A percentile compares a stretch with the other conserved stretches of the same genome.
Evolutionary conservation across 345 rosid genomes (phyloP).

Genomic region (Arabis alpina): DNA sequence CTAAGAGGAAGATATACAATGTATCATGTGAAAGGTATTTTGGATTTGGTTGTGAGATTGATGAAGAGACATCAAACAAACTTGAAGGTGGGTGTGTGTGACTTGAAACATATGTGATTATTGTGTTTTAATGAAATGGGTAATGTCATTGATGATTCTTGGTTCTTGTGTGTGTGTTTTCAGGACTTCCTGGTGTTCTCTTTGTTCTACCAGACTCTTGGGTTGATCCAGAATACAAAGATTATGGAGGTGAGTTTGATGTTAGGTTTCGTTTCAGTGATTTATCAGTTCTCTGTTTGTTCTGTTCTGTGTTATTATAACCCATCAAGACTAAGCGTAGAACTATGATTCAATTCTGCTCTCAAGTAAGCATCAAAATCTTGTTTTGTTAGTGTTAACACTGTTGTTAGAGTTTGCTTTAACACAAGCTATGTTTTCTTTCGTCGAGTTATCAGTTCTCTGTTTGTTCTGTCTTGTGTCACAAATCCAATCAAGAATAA

Average conservation of each 20-base stretch:
- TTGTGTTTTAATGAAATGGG: background rate
- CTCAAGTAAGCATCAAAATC: background rate
- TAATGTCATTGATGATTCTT: background rate
- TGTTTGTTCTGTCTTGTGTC: no score
- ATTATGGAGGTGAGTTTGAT: conserved; percentile 73
- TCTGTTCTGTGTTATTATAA: background rate
- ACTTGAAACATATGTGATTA: background rate
- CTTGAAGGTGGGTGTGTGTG: conserved; percentile 60
- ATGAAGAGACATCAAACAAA: conserved; percentile 87
- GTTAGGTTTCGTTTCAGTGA: background rate
- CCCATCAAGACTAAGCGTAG: background rate
- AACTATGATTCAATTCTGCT: background rate
- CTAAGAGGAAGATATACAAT: conserved; percentile 85
- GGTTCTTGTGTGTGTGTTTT: conserved; percentile 6
- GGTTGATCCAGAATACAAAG: conserved; percentile 76
- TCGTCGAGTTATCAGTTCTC: no score
- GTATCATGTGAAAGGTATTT: conserved; percentile 91
- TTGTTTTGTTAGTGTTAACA: background rate
- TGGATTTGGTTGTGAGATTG: conserved; percentile 90
- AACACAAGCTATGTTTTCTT: no score
- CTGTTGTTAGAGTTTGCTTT: background rate
- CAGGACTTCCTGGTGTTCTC: conserved; percentile 79
- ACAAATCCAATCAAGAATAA: no score
- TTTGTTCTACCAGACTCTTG: conserved; percentile 89
- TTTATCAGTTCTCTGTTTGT: conserved; percentile 4